Evolutionary conservation across 1,284 basidiomycete species (phyloP).

Genomic region (Boletus holoroseus): DNA sequence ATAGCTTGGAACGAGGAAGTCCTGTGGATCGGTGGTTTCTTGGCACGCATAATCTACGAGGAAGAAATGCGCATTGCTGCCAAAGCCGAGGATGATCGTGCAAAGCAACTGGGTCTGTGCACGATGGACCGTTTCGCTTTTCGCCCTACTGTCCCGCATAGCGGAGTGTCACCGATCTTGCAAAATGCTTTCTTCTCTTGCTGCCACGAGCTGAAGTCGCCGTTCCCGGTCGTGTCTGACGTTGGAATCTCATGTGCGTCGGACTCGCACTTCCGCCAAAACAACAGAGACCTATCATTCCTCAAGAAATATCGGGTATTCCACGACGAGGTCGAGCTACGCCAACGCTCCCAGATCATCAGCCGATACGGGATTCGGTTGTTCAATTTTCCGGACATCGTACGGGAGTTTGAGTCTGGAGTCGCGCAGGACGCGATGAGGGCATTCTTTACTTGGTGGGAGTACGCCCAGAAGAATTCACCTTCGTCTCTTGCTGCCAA

Average conservation of each 20-base stretch:
- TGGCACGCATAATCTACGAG: slow-evolving; percentile 84
- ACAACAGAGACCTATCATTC: slow-evolving; percentile 2
- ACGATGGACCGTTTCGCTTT: slow-evolving; percentile 86
- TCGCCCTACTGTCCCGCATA: slow-evolving; percentile 74
- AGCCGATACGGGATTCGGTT: slow-evolving; percentile 53
- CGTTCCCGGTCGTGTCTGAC: slow-evolving; percentile 50
- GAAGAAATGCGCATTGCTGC: slow-evolving; percentile 55
- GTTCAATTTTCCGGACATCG: slow-evolving; percentile 76
- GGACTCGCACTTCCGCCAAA: background rate
- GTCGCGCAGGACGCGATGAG: slow-evolving; percentile 73
- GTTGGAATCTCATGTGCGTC: slow-evolving; percentile 49
- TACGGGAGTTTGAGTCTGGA: slow-evolving; percentile 45
- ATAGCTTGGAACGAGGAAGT: slow-evolving; percentile 85
- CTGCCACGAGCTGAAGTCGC: slow-evolving; percentile 24
- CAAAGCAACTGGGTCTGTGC: slow-evolving; percentile 62
- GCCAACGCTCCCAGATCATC: slow-evolving; percentile 45
- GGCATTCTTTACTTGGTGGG: slow-evolving; percentile 88
- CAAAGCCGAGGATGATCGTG: slow-evolving; percentile 41
- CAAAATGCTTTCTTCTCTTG: slow-evolving; percentile 81
- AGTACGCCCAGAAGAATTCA: slow-evolving; percentile 25
- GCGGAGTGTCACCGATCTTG: slow-evolving; percentile 68
- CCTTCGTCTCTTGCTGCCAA: background rate
- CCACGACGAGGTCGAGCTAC: slow-evolving; percentile 38
- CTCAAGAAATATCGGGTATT: slow-evolving; percentile 11
- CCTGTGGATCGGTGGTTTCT: slow-evolving; percentile 73